Evolutionary conservation across 768 basidiomycete genomes (phyloP).

Genomic region (Coprinellus micaceus): DNA sequence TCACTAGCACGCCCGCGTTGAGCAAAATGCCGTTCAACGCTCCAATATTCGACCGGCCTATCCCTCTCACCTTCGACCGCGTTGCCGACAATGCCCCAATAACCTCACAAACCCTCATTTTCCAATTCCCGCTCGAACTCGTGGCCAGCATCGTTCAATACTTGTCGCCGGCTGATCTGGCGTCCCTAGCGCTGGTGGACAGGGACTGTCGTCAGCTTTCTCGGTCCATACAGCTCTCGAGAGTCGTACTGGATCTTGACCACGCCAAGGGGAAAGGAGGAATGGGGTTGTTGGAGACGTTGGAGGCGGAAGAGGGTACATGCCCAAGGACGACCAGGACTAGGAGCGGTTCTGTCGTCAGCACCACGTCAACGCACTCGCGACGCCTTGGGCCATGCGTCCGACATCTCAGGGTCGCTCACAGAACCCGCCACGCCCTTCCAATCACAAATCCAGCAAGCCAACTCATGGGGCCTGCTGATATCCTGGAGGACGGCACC

Average conservation of each 20-base stretch:
- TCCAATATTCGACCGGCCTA: background rate
- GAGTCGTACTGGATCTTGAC: background rate
- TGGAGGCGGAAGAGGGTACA: background rate
- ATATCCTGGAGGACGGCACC: too few relatives aligned
- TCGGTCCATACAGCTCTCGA: conserved; percentile 5
- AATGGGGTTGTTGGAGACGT: background rate
- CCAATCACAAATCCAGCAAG: too few relatives aligned
- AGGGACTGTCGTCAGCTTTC: conserved; percentile 5
- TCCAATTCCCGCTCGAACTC: conserved; percentile 4
- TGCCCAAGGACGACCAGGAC: background rate
- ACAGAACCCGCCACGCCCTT: too few relatives aligned
- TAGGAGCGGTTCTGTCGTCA: background rate
- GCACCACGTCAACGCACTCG: background rate
- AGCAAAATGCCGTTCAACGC: background rate
- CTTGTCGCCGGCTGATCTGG: background rate
- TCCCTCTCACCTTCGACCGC: conserved; percentile 7
- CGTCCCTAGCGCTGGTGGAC: conserved; percentile 4
- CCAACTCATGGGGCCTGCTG: too few relatives aligned
- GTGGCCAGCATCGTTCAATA: background rate
- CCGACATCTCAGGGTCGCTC: background rate
- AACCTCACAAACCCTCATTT: conserved; percentile 1
- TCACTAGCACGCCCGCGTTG: background rate
- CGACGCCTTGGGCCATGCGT: conserved; percentile 1
- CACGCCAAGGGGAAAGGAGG: background rate
- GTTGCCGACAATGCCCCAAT: background rate